Evolutionary conservation across 169 alveolate genomes (phyloP), one percentile per base, ranked within the genome.

Genomic region (Pseudocohnilembus persalinus): DNA sequence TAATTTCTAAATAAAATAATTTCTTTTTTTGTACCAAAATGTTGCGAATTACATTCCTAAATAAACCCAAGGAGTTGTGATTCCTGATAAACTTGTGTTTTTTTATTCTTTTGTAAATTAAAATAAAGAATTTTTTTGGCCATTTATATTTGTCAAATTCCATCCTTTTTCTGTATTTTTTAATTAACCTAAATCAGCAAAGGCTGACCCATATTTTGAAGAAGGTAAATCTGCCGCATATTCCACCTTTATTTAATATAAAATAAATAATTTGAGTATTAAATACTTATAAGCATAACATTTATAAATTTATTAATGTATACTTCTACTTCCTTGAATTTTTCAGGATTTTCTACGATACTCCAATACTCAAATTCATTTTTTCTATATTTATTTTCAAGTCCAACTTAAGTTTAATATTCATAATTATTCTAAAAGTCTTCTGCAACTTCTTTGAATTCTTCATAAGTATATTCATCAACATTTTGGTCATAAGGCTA

Each of bases 191-290:
- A 85, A 28, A 4, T 77, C 78, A 30, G 92, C 75, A 85, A 89
- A 93, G 6, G 94, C 96, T 49, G 92, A 73, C 28, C 94, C 94
- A 77, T 33, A 91, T 32, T 83, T 77, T 4, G 84, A 63, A 0
- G 90, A 92, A 29, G 88, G 83, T 31, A 93, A 88, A 84, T 93
- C 96, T n/a, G 96, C 96, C 1, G 95, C 95, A 83, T 93, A 93
- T 74, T 91, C 92, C 0, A 92, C 88, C 31, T 81, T 31, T 0
- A 79, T 35, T 73, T 79, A 75, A n/a, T n/a, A n/a, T n/a, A 26
- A 29, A 27, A 32, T 27, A 1, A 32, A 32, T 31, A 77, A 77
- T n/a, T 29, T 29, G 27, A 33, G 20, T 77, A 20, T 33, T 15
- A 15, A 73, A 15, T 73, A 73, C 77, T 73, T 73, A 15, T 73